phyloP scores from a whole-genome alignment of 805 yeast species.

The Barnettozyma wickerhamii region DNA sequence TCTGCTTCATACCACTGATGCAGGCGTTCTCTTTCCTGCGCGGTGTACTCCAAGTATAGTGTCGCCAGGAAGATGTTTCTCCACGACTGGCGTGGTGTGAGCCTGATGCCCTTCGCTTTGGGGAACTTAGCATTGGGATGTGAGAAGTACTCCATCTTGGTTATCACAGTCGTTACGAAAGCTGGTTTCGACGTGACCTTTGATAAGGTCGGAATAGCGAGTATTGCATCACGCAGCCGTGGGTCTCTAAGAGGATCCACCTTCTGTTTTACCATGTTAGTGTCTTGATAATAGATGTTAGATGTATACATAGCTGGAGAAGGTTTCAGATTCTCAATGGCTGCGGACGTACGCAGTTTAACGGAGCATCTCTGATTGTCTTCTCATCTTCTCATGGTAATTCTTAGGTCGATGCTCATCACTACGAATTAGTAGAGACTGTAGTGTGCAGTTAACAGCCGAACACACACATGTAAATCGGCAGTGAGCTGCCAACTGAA shows the following conservation, averaged over 20 bases:
- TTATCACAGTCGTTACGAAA: background rate
- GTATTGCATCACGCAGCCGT: conserved; percentile 1
- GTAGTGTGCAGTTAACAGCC: too few species aligned
- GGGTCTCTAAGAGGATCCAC: conserved; percentile 3
- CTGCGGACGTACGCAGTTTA: too few species aligned
- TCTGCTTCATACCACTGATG: conserved; percentile 2
- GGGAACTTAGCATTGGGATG: background rate
- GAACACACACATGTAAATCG: too few species aligned
- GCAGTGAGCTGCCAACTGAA: too few species aligned
- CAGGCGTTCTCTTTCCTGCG: background rate
- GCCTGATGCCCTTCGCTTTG: background rate
- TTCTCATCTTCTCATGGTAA: too few species aligned
- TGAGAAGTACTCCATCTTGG: background rate
- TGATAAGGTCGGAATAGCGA: conserved; percentile 2
- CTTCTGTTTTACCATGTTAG: background rate
- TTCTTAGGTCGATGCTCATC: too few species aligned
- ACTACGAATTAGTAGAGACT: too few species aligned
- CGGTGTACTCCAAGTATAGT: background rate
- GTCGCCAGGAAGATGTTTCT: conserved; percentile 1
- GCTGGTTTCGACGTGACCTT: background rate
- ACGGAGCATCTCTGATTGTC: too few species aligned
- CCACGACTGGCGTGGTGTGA: conserved; percentile 6
- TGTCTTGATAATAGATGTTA: background rate
- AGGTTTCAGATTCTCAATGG: too few species aligned
- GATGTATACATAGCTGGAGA: too few species aligned